Evolutionary conservation across 768 basidiomycete species (phyloP).

Genomic region (Boletus sp.): DNA sequence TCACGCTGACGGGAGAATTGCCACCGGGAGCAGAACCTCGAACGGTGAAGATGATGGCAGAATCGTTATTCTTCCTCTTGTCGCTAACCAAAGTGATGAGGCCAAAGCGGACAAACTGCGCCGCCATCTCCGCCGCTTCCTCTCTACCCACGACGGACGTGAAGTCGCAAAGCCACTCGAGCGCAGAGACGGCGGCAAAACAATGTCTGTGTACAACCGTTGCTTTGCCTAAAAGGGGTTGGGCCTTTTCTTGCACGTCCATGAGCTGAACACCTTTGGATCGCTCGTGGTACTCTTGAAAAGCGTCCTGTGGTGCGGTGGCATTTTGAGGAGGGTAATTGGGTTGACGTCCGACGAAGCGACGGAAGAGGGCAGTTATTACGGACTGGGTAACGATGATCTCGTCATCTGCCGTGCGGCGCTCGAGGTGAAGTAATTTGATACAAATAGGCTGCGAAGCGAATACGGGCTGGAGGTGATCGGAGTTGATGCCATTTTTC

Average conservation of each 20-base stretch:
- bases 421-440: slow-evolving; percentile 95
- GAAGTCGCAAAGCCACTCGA: slow-evolving; percentile 98
- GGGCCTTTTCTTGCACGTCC: slow-evolving; percentile 69
- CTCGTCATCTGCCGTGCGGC: slow-evolving; percentile 91
- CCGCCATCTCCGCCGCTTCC: slow-evolving; percentile 96
- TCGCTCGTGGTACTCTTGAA: slow-evolving; percentile 75
- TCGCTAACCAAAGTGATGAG: slow-evolving; percentile 87
- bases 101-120: slow-evolving; percentile 95
- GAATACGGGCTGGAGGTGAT: slow-evolving; percentile 89
- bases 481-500: slow-evolving; percentile 97
- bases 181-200: slow-evolving; percentile 81
- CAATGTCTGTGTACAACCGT: slow-evolving; percentile 59
- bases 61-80: slow-evolving; percentile 88
- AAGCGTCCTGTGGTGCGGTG: slow-evolving; percentile 52
- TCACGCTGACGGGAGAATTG: slow-evolving; percentile 71
- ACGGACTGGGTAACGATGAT: slow-evolving; percentile 94
- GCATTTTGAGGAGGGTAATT: slow-evolving; percentile 62
- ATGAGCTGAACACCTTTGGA: slow-evolving; percentile 70
- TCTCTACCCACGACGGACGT: slow-evolving; percentile 94
- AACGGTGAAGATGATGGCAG: slow-evolving; percentile 90
- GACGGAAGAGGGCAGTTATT: slow-evolving; percentile 91
- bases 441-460: slow-evolving; percentile 93
- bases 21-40: slow-evolving; percentile 75
- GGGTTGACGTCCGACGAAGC: slow-evolving; percentile 87
- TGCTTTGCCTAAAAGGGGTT: slow-evolving; percentile 48